phyloP scores from a whole-genome alignment of 2,329 filamentous ascomycete species.

The Grosmannia serpens region DNA sequence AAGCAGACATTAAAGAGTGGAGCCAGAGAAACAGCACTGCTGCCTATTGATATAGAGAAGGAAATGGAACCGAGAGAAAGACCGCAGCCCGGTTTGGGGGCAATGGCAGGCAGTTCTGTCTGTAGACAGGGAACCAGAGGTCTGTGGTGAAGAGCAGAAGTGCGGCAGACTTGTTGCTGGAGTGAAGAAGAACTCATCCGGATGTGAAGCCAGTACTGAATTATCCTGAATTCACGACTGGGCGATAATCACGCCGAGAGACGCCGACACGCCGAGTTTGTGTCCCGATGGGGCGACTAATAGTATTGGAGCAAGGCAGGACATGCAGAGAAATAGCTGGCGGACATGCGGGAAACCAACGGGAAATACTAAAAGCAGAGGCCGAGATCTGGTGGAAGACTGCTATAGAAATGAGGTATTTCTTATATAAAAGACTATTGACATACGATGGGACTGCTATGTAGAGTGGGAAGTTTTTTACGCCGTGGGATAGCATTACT shows the following conservation, averaged over 20 bases:
- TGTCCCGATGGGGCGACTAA: not conserved
- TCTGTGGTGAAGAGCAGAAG: not conserved
- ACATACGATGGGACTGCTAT: too few relatives aligned
- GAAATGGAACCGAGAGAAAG: not conserved
- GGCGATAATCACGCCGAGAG: not conserved
- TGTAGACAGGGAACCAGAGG: not conserved
- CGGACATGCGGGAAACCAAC: not conserved
- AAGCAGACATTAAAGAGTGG: not conserved
- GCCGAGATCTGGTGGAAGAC: too few relatives aligned
- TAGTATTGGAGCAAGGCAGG: not conserved
- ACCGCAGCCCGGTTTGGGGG: not conserved
- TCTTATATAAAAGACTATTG: too few relatives aligned
- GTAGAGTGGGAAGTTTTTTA: too few relatives aligned
- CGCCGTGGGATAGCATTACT: too few relatives aligned
- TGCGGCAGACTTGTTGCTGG: not conserved
- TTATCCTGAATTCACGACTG: not conserved
- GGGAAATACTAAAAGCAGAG: not conserved
- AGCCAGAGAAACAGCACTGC: not conserved
- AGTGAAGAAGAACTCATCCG: not conserved
- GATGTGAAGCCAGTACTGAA: not conserved
- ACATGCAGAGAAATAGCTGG: not conserved
- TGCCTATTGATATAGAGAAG: not conserved
- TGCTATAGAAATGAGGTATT: too few relatives aligned
- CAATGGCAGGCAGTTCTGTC: not conserved
- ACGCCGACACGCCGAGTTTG: not conserved